phyloP scores from a whole-genome alignment of 202 grass and related monocot genomes.

The Eragrostis tef region DNA sequence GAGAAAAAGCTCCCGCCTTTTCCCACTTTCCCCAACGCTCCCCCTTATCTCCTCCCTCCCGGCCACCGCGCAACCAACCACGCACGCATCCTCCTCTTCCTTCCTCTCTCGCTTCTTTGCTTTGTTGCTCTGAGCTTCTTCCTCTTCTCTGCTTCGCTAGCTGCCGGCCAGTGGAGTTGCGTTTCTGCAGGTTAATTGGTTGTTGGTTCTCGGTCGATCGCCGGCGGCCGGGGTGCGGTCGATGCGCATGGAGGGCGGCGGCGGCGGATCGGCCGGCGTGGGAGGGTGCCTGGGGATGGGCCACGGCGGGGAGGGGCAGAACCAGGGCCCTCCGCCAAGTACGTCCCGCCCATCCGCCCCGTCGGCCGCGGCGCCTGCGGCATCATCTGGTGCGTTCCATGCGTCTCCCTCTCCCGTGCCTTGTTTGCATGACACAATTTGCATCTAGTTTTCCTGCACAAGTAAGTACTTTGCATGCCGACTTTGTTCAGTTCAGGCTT shows the following conservation, averaged over 20 bases:
- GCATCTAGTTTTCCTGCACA: no score
- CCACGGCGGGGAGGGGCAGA: conserved; percentile 51
- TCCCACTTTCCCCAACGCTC: conserved; percentile 57
- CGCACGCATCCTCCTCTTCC: conserved; percentile 3
- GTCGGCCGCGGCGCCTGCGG: conserved; percentile 84
- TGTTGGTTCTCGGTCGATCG: not conserved
- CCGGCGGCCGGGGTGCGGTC: not conserved
- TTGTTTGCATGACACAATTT: not conserved
- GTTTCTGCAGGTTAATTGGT: not conserved
- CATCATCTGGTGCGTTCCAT: conserved; percentile 85
- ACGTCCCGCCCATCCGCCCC: conserved; percentile 78
- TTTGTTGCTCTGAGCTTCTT: no score
- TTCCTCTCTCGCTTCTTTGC: no score
- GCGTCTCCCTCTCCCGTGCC: no score
- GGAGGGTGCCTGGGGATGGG: conserved; percentile 46
- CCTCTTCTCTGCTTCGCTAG: not conserved
- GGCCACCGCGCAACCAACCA: conserved; percentile 36
- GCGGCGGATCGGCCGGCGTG: conserved; percentile 32
- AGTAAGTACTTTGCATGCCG: not conserved
- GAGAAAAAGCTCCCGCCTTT: conserved; percentile 64
- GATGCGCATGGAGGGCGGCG: conserved; percentile 56
- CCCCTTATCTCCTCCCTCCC: conserved; percentile 58
- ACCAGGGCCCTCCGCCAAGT: conserved; percentile 88
- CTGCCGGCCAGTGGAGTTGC: not conserved
- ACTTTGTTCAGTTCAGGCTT: not conserved